These are phyloP conservation scores for Macrophomina phaseolina DNA, from an alignment of 2,329 filamentous ascomycete genomes.

Conservation along the genomic window DNA sequence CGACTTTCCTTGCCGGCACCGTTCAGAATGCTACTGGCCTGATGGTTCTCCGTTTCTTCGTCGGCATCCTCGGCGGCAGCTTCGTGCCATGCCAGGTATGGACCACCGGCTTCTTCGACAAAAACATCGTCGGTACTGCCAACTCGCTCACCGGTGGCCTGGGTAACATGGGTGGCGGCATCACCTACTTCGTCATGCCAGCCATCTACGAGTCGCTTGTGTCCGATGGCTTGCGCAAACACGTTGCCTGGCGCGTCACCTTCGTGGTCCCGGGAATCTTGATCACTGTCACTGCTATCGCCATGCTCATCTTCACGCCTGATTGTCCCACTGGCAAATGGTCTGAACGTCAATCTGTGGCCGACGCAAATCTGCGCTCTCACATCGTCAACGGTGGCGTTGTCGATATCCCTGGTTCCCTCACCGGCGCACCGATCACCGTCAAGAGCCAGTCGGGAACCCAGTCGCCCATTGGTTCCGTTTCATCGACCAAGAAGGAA, in stretches of 20 bases:
- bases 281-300: conserved; percentile 68
- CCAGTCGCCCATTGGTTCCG: conserved; percentile 36
- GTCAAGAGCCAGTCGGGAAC: conserved; percentile 35
- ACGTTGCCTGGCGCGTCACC: conserved; percentile 81
- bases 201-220: conserved; percentile 83
- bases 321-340: conserved; percentile 85
- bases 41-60: conserved; percentile 78
- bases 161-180: conserved; percentile 86
- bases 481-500: conserved; percentile 48
- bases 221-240: conserved; percentile 62
- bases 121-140: conserved; percentile 86
- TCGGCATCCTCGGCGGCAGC: conserved; percentile 76
- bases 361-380: conserved; percentile 57
- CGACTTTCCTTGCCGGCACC: conserved; percentile 80
- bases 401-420: conserved; percentile 45
- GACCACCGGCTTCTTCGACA: conserved; percentile 92
- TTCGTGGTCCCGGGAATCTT: conserved; percentile 85
- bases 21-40: conserved; percentile 71
- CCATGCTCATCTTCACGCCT: conserved; percentile 74
- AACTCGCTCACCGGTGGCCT: conserved; percentile 85
- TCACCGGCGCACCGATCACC: conserved; percentile 57
- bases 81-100: conserved; percentile 92
- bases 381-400: conserved; percentile 52
- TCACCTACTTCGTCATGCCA: conserved; percentile 94
- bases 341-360: conserved; percentile 70